Evolutionary conservation across 148 eudicot genomes (phyloP).

Genomic region (Euryodendron excelsum): DNA sequence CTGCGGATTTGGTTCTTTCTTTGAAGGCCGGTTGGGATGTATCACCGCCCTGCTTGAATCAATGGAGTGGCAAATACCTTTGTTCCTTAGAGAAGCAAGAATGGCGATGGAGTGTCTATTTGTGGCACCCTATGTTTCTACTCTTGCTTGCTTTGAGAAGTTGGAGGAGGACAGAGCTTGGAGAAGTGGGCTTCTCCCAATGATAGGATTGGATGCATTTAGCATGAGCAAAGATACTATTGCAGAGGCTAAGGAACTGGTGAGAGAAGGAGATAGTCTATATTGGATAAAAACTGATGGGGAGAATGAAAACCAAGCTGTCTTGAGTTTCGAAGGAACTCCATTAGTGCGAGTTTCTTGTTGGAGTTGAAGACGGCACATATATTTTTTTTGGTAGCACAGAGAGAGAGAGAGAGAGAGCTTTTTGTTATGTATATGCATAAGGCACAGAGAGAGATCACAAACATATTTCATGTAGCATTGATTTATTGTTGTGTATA

Average conservation of each 20-base stretch:
- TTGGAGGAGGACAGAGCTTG: constrained; percentile 24
- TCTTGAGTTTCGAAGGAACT: background rate
- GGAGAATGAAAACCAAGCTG: constrained; percentile 2
- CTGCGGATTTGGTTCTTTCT: constrained; percentile 11
- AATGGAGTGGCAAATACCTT: constrained; percentile 30
- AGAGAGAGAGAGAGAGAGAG: background rate
- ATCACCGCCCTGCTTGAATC: constrained; percentile 29
- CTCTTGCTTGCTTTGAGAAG: constrained; percentile 11
- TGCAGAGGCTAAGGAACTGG: constrained; percentile 11
- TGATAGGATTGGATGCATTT: background rate
- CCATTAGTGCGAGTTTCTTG: constrained; percentile 10
- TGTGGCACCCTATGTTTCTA: constrained; percentile 28
- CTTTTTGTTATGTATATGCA: background rate
- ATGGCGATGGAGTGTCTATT: constrained; percentile 38
- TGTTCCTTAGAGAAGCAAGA: constrained; percentile 33
- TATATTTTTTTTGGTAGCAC: background rate
- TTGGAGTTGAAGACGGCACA: constrained; percentile 3
- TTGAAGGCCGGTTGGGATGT: constrained; percentile 15
- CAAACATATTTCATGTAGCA: background rate
- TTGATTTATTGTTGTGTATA: background rate
- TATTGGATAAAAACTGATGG: background rate
- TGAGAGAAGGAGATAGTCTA: background rate
- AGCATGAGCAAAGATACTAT: background rate
- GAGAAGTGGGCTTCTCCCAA: background rate
- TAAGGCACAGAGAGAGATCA: too few species aligned